Base-by-base conservation (phyloP, 371 early-diverging fungal species). In the Vairimorpha ceranae region DNA sequence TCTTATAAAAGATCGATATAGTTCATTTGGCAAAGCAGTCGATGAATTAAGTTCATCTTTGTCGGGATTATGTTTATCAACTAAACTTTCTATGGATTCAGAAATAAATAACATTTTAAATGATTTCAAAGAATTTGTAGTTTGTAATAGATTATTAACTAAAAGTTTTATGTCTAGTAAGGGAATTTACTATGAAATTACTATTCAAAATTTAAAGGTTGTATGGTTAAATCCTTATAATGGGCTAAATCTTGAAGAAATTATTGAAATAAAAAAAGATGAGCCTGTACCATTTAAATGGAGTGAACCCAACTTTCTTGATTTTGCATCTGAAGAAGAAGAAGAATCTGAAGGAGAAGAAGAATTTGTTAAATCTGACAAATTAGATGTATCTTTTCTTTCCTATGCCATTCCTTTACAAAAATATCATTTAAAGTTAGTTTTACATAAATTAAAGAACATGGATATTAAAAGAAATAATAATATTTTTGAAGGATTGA, bases 201-300 rank as follows among this genome's bases (percentile, higher is more conserved):
- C 46, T 17, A n/a, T 79, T 27, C 63, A 75, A 30, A 70, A 63
- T 36, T 66, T 75, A 35, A 33, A 21, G 15, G 76, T 79, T 23
- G 43, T 71, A 14, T 79, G 76, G 76, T 27, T 67, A 21, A 48
- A 54, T 66, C 76, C 76, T 29, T 79, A 75, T 35, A 72, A 66
- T 21, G 54, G 58, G 2, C 38, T 32, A 19, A 58, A 33, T 54
- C 30, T 79, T 14, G 38, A 54, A 19, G 76, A 75, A 10, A 32
- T 72, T 33, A 30, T 74, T n/a, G 70, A 70, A 58, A 60, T 70
- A 15, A 76, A 65, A 30, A 75, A 71, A 59, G 56, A 63, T 19
- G 65, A 72, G n/a, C 38, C 52, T 12, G 21, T 33, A 15, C 23
- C 23, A 32, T 56, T 69, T 43, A 67, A 35, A 56, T 64, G 46